Evolutionary conservation across 805 yeast genomes (phyloP), one percentile per base, ranked within the genome.

Genomic region (Ogataea paraovalis): DNA sequence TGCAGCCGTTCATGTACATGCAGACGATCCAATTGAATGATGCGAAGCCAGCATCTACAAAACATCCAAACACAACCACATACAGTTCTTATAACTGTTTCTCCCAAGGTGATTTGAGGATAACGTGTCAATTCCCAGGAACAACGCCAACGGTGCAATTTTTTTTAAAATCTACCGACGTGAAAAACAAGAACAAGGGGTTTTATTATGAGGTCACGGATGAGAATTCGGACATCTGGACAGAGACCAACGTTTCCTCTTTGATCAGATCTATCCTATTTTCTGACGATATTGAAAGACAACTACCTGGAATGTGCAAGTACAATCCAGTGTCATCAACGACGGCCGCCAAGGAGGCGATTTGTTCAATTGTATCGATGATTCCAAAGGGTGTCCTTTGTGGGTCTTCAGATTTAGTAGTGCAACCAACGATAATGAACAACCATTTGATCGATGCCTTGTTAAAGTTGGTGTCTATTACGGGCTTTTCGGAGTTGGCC

Each of bases 21-120:
- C 77, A 77, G 44, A 77, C 81, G 3, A 56, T 64, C 7, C 65
- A 62, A 47, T 52, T 74, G 23, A 79, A 76, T 48, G 65, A 60
- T 43, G 53, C 52, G 42, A 41, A 45, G 5, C 34, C 49, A 13
- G 60, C 62, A 28, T 57, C 60, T 16, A 59, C 47, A 52, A 66
- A 56, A 50, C 68, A 63, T 44, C 63, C 65, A 3, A 53, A 53
- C 25, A 50, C 76, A 41, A 76, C 76, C 20, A 82, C 88, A 0
- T 81, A 74, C 53, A 84, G 89, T 63, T 66, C 82, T 14, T 88
- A 82, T 69, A 91, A 94, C 64, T 74, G 84, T 18, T 87, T 94
- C 58, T 70, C 81, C 34, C 76, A 75, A 46, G 76, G 84, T 4
- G 99, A 92, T 63, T 68, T 91, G 36, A 73, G 97, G 19, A 80